Base-by-base conservation (phyloP, 306 rosid species). In the Ceratonia siliqua region DNA sequence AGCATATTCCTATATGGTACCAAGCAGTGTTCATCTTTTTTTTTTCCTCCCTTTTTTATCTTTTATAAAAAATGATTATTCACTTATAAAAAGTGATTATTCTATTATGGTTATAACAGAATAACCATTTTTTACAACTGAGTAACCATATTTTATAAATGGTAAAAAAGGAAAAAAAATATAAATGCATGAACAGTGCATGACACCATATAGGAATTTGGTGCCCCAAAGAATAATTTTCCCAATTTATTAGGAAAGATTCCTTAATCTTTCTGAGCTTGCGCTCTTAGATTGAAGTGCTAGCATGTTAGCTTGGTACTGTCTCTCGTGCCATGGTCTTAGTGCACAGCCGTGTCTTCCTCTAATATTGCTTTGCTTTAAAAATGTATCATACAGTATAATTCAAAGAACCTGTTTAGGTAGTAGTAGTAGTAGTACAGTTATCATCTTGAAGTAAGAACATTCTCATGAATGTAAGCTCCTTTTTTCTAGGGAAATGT, bases 401-500 rank as follows among this genome's bases (percentile, higher is more conserved):
- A 35, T 41, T 58, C 42, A 68, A 62, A 61, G 56, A 75, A 24
- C 42, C 67, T 72, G 21, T 57, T 28, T 53, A n/a, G 35, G 69
- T 48, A 32, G 63, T 68, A 41, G 62, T 68, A 32, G 15, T 30
- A 36, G 79, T 58, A 43, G 36, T 46, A 52, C 49, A 28, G 38
- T 62, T 70, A 30, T 66, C 71, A 28, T 28, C 52, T 54, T 22
- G 20, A 15, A 18, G 58, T 35, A 35, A 62, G 41, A 75, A 63
- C 21, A 32, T 22, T 75, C 49, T 22, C 21, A 52, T 77, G 49
- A 73, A 56, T 38, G 57, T 22, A 14, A 8, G 75, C 36, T 42
- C 79, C 24, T 62, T 27, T 68, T 70, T 73, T 80, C 65, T 46
- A 94, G 98, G 98, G 97, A 45, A 84, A 88, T 81, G 86, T 91